Conservation (phyloP, 495 filamentous ascomycete genomes). For the Evansstolkia leycettana region DNA sequence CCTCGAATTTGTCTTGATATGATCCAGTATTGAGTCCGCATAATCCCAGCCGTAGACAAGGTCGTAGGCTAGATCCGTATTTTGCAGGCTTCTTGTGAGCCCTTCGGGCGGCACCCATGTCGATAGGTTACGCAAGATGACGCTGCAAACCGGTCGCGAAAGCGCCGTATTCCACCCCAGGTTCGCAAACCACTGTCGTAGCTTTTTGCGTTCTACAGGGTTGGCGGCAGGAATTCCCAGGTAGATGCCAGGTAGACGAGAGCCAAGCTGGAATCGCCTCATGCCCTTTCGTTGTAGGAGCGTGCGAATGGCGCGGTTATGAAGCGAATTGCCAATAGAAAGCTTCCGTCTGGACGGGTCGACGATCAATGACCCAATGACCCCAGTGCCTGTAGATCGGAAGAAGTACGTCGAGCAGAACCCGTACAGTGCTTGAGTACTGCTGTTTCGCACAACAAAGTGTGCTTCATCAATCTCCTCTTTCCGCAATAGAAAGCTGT, state of each 20-base stretch:
- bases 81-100: slow-evolving; percentile 55
- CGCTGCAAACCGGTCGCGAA: slow-evolving; percentile 51
- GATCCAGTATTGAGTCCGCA: slow-evolving; percentile 59
- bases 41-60: slow-evolving; percentile 72
- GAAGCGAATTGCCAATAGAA: slow-evolving; percentile 75
- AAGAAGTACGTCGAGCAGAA: slow-evolving; percentile 82
- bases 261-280: slow-evolving; percentile 67
- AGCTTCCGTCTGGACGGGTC: slow-evolving; percentile 72
- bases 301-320: slow-evolving; percentile 64
- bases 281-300: slow-evolving; percentile 55
- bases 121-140: slow-evolving; percentile 51
- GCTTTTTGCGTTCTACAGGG: slow-evolving; percentile 45
- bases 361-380: slow-evolving; percentile 74
- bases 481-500: slow-evolving; percentile 58
- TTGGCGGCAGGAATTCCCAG: slow-evolving; percentile 60
- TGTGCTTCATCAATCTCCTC: slow-evolving; percentile 62
- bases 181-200: slow-evolving; percentile 54
- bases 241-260: slow-evolving; percentile 65
- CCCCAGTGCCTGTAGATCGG: slow-evolving; percentile 53
- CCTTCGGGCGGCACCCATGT: slow-evolving; percentile 66
- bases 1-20: slow-evolving; percentile 61
- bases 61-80: slow-evolving; percentile 47
- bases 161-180: slow-evolving; percentile 56
- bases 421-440: slow-evolving; percentile 73
- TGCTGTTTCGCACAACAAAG: slow-evolving; percentile 85